phyloP scores from a whole-genome alignment of 768 basidiomycete genomes.

The Cytidiella melzeri region DNA sequence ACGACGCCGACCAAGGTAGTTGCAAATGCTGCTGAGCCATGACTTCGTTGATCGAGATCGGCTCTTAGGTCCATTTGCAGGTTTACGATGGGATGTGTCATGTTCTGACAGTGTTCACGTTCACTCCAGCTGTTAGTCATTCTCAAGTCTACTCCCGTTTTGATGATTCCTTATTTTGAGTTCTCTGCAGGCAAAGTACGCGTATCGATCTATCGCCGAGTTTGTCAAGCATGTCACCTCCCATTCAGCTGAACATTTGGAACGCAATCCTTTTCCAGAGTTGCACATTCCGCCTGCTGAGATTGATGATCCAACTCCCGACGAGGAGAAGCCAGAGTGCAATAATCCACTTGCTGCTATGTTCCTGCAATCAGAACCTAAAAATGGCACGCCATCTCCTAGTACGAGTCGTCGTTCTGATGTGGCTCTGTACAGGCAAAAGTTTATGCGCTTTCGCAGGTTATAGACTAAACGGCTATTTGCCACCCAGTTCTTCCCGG shows the following conservation, averaged over 20 bases:
- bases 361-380: background rate
- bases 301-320: conserved; percentile 17
- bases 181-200: conserved; percentile 44
- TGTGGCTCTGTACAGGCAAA: conserved; percentile 24
- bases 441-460: no score
- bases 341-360: background rate
- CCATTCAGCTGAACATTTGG: conserved; percentile 30
- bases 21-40: background rate
- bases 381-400: background rate
- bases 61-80: conserved; percentile 68
- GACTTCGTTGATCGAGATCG: conserved; percentile 24
- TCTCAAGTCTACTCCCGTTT: background rate
- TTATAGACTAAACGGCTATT: no score
- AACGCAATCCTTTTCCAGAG: conserved; percentile 43
- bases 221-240: conserved; percentile 50
- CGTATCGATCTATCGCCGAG: conserved; percentile 51
- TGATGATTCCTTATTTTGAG: background rate
- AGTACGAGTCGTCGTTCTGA: conserved; percentile 12
- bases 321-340: conserved; percentile 15
- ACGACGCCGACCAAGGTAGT: conserved; percentile 45
- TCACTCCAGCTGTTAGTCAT: conserved; percentile 46
- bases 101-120: conserved; percentile 68
- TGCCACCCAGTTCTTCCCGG: no score
- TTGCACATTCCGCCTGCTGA: conserved; percentile 26
- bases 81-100: conserved; percentile 75